phyloP scores from a whole-genome alignment of 768 basidiomycete genomes.

The Pilatotrama ljubarskyi region DNA sequence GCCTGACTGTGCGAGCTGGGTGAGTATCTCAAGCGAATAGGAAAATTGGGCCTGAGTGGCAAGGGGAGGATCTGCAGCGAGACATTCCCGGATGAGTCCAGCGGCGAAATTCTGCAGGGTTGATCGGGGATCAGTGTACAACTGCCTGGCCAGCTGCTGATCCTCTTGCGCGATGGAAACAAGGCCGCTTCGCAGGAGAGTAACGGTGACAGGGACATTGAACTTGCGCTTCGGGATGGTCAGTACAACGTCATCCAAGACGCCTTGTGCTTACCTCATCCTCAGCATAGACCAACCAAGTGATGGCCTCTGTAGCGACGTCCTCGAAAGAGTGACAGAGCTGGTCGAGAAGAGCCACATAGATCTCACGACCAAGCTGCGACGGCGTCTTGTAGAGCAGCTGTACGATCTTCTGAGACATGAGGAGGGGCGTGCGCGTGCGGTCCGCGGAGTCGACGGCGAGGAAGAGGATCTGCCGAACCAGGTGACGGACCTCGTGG shows the following conservation, averaged over 20 bases:
- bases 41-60: slow-evolving; percentile 79
- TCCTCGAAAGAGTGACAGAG: slow-evolving; percentile 88
- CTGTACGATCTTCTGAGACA: slow-evolving; percentile 97
- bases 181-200: slow-evolving; percentile 81
- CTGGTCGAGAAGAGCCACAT: slow-evolving; percentile 85
- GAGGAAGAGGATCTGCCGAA: slow-evolving; percentile 79
- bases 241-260: slow-evolving; percentile 15
- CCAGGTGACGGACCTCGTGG: slow-evolving; percentile 82
- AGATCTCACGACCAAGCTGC: slow-evolving; percentile 89
- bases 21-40: slow-evolving; percentile 78
- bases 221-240: slow-evolving; percentile 75
- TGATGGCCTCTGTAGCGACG: slow-evolving; percentile 94
- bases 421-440: slow-evolving; percentile 83
- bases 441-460: slow-evolving; percentile 79
- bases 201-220: slow-evolving; percentile 91
- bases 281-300: slow-evolving; percentile 95
- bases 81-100: slow-evolving; percentile 81
- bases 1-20: slow-evolving; percentile 66
- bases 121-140: slow-evolving; percentile 76
- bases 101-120: slow-evolving; percentile 80
- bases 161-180: slow-evolving; percentile 80
- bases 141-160: slow-evolving; percentile 83
- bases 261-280: slow-evolving; percentile 66
- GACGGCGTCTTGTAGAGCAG: slow-evolving; percentile 86
- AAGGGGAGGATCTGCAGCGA: slow-evolving; percentile 78